phyloP scores from a whole-genome alignment of 2,329 filamentous ascomycete species.

The Alternaria longipes region DNA sequence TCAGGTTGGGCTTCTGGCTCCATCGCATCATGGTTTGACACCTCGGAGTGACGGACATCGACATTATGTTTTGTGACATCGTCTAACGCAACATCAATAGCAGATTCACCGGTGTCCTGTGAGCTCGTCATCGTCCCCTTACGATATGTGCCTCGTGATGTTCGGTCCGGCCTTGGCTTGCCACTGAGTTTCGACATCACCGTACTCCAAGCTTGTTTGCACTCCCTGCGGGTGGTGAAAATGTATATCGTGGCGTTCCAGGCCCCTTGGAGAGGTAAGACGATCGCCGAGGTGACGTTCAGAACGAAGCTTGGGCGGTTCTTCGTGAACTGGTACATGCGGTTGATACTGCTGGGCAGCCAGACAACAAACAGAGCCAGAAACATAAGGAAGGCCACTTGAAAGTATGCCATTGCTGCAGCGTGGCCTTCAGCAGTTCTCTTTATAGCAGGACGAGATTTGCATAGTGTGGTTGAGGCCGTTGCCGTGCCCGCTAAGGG shows the following conservation, averaged over 20 bases:
- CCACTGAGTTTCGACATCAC: slow-evolving; percentile 20
- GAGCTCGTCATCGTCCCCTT: slow-evolving; percentile 22
- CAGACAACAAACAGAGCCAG: slow-evolving; percentile 75
- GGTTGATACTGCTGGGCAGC: slow-evolving; percentile 74
- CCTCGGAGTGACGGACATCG: slow-evolving; percentile 5
- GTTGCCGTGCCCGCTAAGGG: not conserved
- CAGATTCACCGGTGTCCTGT: slow-evolving; percentile 11
- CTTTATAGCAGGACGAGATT: not conserved
- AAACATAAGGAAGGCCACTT: slow-evolving; percentile 76
- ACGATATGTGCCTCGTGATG: not conserved
- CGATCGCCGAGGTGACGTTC: slow-evolving; percentile 75
- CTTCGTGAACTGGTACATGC: slow-evolving; percentile 73
- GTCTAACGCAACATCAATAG: slow-evolving; percentile 17
- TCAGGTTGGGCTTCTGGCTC: not conserved
- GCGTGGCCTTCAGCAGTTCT: slow-evolving; percentile 46
- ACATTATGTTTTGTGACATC: slow-evolving; percentile 18
- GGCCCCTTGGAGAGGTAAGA: slow-evolving; percentile 82
- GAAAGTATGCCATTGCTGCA: slow-evolving; percentile 74
- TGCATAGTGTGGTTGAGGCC: slow-evolving; percentile 2
- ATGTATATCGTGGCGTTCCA: slow-evolving; percentile 86
- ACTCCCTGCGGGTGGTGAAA: slow-evolving; percentile 42
- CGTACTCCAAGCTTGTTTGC: slow-evolving; percentile 29
- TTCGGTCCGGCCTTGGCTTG: slow-evolving; percentile 2
- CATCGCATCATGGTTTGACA: not conserved
- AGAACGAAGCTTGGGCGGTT: slow-evolving; percentile 62